Conservation (phyloP, 345 rosid species). For the Anastatica hierochuntica region DNA sequence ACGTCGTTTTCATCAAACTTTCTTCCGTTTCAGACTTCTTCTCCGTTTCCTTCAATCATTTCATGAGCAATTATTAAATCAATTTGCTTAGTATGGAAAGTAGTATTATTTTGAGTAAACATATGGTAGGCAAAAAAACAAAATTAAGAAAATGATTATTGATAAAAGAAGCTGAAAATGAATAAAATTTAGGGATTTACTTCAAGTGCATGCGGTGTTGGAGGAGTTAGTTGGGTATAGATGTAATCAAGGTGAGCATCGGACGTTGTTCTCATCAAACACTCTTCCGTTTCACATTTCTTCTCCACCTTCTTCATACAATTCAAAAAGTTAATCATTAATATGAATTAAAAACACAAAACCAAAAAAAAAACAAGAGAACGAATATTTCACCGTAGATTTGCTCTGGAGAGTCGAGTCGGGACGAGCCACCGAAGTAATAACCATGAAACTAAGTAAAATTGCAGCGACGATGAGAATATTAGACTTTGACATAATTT, state of each 20-base stretch:
- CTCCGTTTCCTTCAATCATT: neutral
- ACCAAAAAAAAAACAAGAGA: neutral
- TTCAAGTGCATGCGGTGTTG: neutral
- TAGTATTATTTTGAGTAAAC: too few relatives aligned
- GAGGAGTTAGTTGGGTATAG: conserved; percentile 9
- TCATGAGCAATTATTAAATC: too few relatives aligned
- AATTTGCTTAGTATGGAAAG: too few relatives aligned
- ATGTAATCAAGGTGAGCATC: conserved; percentile 19
- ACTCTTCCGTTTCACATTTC: conserved; percentile 16
- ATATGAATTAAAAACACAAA: neutral
- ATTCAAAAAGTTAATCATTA: too few relatives aligned
- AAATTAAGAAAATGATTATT: too few relatives aligned
- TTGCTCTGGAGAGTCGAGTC: conserved; percentile 4
- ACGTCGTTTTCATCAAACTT: conserved; percentile 8
- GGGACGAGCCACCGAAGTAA: conserved; percentile 16
- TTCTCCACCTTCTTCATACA: neutral
- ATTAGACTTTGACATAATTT: conserved; percentile 9
- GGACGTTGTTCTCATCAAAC: conserved; percentile 11
- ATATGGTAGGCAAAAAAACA: too few relatives aligned
- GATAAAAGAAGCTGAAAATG: too few relatives aligned
- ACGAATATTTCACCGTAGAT: neutral
- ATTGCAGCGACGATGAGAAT: conserved; percentile 1
- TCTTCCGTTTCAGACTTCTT: conserved; percentile 12
- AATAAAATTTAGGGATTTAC: neutral
- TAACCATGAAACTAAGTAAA: conserved; percentile 11